phyloP scores from a whole-genome alignment of 371 early-diverging fungal species.

The Funneliformis caledonium region DNA sequence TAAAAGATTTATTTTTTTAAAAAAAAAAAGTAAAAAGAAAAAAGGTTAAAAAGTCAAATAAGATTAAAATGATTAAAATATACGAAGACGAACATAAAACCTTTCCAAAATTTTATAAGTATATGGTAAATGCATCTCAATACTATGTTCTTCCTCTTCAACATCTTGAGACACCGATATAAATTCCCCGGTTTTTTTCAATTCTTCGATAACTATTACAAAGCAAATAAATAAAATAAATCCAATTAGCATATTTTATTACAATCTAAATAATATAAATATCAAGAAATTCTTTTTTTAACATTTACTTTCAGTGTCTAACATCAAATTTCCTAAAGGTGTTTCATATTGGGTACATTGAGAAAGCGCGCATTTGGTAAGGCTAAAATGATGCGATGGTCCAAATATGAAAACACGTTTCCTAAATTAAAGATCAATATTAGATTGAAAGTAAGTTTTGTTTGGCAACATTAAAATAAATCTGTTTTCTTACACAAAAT shows the following conservation, averaged over 20 bases:
- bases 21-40: not conserved
- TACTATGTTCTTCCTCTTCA: constrained; percentile 94
- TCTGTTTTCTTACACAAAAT: constrained; percentile 57
- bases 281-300: not conserved
- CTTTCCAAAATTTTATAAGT: constrained; percentile 74
- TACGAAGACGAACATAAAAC: constrained; percentile 46
- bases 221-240: not conserved
- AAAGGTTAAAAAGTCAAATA: not conserved
- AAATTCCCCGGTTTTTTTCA: constrained; percentile 71
- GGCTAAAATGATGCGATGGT: constrained; percentile 89
- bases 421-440: constrained; percentile 47
- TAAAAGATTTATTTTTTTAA: constrained; percentile 37
- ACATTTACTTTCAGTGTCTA: constrained; percentile 66
- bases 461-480: not conserved
- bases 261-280: not conserved
- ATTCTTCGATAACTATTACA: constrained; percentile 58
- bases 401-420: constrained; percentile 89
- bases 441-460: not conserved
- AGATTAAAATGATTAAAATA: not conserved
- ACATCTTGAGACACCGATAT: constrained; percentile 58
- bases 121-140: constrained; percentile 96
- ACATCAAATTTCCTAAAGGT: constrained; percentile 78
- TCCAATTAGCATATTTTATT: not conserved
- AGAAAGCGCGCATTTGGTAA: constrained; percentile 81
- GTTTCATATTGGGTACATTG: constrained; percentile 76